Percentiles rank a stretch among this genome's conserved stretches.
phyloP scores from a whole-genome alignment of 352 stramenopile species.

The Phytopythium kandeliae region DNA sequence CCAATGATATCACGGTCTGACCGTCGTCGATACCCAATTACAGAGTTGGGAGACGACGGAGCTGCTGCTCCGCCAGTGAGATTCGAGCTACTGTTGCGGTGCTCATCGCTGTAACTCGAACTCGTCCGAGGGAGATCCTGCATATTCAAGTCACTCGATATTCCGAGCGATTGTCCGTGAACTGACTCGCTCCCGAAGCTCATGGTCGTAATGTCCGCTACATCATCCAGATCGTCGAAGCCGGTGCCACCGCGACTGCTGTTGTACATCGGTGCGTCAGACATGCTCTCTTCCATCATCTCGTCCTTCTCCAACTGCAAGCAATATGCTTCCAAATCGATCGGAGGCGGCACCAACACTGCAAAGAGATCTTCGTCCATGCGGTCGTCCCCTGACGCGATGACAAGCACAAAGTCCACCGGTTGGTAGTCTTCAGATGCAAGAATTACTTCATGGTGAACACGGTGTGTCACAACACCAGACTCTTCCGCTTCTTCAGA shows the following conservation, averaged over 20 bases:
- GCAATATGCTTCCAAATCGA: conserved; percentile 80
- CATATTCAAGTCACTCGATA: not conserved
- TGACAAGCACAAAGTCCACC: conserved; percentile 83
- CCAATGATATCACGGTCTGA: conserved; percentile 8
- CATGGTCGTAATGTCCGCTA: not conserved
- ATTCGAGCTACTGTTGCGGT: not conserved
- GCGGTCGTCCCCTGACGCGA: conserved; percentile 73
- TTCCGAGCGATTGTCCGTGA: not conserved
- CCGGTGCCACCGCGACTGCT: conserved; percentile 8
- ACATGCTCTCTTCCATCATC: conserved; percentile 14
- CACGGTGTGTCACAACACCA: not conserved
- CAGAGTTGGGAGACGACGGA: conserved; percentile 15
- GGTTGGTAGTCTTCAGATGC: conserved; percentile 20
- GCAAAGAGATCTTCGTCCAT: conserved; percentile 83
- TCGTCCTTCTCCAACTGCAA: conserved; percentile 69
- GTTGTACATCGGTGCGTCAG: not conserved
- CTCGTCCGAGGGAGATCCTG: conserved; percentile 1
- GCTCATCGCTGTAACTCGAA: not conserved
- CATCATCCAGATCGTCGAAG: not conserved
- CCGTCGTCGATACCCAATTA: conserved; percentile 15
- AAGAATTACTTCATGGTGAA: conserved; percentile 14
- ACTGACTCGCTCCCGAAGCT: conserved; percentile 2
- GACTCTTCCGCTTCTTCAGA: conserved; percentile 5
- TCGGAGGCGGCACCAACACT: conserved; percentile 67
- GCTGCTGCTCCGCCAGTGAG: not conserved